Evolutionary conservation across 2,329 filamentous ascomycete genomes (phyloP).

Genomic region (Penicillium sp.): DNA sequence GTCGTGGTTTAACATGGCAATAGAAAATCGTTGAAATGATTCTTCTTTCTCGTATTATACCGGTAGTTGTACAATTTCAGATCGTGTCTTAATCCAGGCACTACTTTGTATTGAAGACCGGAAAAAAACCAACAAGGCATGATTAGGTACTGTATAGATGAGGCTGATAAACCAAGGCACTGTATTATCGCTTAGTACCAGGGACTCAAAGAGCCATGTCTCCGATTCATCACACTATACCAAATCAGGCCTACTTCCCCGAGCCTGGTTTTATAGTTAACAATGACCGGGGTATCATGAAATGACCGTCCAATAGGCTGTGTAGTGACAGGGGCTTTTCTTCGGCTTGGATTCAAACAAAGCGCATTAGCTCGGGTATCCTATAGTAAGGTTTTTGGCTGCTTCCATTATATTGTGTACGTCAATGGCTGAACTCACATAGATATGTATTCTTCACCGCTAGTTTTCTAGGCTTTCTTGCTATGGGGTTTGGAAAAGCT

Average conservation of each 20-base stretch:
- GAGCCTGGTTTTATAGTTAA: not conserved
- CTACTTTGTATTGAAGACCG: not conserved
- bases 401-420: not conserved
- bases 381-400: not conserved
- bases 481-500: not conserved
- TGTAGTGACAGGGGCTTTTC: too few relatives aligned
- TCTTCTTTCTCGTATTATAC: not conserved
- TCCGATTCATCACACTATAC: not conserved
- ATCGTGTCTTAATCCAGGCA: not conserved
- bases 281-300: not conserved
- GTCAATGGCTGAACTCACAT: not conserved
- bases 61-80: not conserved
- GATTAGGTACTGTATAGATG: not conserved
- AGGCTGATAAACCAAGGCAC: not conserved
- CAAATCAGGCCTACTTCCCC: not conserved
- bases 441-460: not conserved
- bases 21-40: constrained; percentile 3
- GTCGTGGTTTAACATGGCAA: constrained; percentile 11
- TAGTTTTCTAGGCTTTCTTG: not conserved
- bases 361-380: not conserved
- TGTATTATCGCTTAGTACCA: not conserved
- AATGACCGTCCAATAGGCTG: not conserved
- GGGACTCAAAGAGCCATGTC: not conserved
- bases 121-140: not conserved
- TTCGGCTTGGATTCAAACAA: not conserved